Evolutionary conservation across 2,329 filamentous ascomycete genomes (phyloP), one percentile per base, ranked within the genome.

Genomic region (Bipolaris zeicola): DNA sequence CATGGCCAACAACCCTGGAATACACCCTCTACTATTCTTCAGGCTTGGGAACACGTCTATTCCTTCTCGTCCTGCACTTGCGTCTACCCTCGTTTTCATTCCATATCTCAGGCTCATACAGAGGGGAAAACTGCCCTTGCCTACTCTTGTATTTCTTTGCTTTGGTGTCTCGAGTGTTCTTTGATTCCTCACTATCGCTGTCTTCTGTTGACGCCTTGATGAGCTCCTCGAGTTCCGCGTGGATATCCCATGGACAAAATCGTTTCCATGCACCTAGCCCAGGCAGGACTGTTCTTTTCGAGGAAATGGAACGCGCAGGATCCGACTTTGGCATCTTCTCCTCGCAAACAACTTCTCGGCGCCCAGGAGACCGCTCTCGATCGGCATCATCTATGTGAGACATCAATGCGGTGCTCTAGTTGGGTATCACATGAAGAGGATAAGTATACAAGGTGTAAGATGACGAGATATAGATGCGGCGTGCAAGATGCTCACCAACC

Each of bases 401-500:
- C 10, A 52, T 64, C 37, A 64, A 61, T 41, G 37, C 18, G 34
- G 28, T 36, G 31, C 34, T 46, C 49, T 41, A 44, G 4, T n/a
- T 31, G 24, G 22, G 33, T 38, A 36, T 31, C 37, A 39, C 34
- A 26, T 26, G 16, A 13, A 2, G 8, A 13, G 8, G 8, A 3
- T 28, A 41, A 48, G 28, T 14, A 33, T 33, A 42, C 42, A 50
- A 47, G 34, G 20, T 36, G 41, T 18, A 31, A 13, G 26, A 46
- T 34, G 36, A 43, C 41, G 31, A 46, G 50, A n/a, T 13, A 18
- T 31, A 46, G 24, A 38, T 20, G 38, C 34, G 44, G 47, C 38
- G 41, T 26, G 51, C 39, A 57, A 26, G 45, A 53, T 50, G 50
- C 46, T 70, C 64, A 70, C 69, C 68, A 71, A 60, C 68, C 68